Percentiles rank a stretch among this genome's conserved stretches.
These are phyloP conservation scores for Alternaria viburni DNA, from an alignment of 2,329 filamentous ascomycete genomes.

Conservation along the genomic window DNA sequence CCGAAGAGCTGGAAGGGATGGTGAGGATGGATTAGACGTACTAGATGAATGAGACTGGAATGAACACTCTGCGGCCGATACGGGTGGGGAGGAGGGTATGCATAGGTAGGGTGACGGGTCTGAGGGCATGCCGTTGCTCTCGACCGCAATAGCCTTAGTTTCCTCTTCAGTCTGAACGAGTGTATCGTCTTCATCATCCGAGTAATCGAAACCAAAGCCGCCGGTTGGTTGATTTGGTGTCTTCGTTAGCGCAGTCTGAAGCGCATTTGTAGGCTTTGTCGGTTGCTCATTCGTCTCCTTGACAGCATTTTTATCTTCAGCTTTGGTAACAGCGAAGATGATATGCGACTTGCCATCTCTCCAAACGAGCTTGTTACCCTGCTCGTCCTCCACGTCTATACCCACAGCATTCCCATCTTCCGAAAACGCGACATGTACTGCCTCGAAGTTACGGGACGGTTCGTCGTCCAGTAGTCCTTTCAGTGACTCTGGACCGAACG, in stretches of 20 bases:
- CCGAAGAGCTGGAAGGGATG: background rate
- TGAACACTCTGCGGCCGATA: background rate
- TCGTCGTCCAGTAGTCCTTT: background rate
- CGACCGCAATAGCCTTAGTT: background rate
- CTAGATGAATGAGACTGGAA: background rate
- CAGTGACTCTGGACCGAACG: background rate
- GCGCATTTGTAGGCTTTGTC: background rate
- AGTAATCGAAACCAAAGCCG: background rate
- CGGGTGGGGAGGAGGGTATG: background rate
- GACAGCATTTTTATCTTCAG: background rate
- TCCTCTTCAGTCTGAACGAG: fast-evolving
- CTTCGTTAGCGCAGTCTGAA: background rate
- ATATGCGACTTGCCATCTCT: background rate
- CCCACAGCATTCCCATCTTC: background rate
- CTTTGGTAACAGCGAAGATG: background rate
- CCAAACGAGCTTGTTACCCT: background rate
- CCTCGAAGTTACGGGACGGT: background rate
- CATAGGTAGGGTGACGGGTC: background rate
- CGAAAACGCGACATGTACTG: background rate
- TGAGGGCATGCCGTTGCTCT: background rate
- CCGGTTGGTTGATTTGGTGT: background rate
- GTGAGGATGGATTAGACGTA: background rate
- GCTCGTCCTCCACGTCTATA: background rate
- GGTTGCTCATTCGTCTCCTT: background rate
- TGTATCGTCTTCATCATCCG: background rate